phyloP scores from a whole-genome alignment of 805 yeast species.

The Nakazawaea ambrosiae region DNA sequence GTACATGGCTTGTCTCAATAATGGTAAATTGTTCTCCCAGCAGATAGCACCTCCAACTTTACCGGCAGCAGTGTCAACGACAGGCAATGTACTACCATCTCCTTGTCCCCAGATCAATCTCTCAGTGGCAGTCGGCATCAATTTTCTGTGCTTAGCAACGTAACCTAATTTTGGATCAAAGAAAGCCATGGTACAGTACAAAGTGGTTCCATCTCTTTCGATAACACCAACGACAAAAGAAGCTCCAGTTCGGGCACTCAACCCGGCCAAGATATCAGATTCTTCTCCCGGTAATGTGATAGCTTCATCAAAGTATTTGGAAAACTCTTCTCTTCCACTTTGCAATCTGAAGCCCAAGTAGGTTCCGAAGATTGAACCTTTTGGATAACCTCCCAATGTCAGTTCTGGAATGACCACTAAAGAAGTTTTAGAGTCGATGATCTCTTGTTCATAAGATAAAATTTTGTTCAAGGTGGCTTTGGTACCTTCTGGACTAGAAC shows the following conservation, averaged over 20 bases:
- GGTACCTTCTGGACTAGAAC: conserved; percentile 31
- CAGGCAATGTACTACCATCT: conserved; percentile 37
- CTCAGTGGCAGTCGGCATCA: conserved; percentile 38
- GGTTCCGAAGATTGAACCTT: conserved; percentile 35
- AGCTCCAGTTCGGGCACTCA: conserved; percentile 27
- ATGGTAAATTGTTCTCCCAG: conserved; percentile 40
- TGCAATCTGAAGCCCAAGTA: conserved; percentile 34
- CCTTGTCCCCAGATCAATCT: conserved; percentile 40
- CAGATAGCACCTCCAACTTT: conserved; percentile 39
- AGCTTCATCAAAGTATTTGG: conserved; percentile 27
- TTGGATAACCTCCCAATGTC: conserved; percentile 39
- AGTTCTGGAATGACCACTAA: conserved; percentile 41
- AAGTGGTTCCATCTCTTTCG: conserved; percentile 29
- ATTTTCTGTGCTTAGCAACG: conserved; percentile 35
- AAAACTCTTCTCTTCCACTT: conserved; percentile 33
- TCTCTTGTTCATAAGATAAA: conserved; percentile 28
- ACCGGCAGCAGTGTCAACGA: conserved; percentile 28
- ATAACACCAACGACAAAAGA: conserved; percentile 32
- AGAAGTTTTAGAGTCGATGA: conserved; percentile 24
- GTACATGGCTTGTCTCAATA: conserved; percentile 32
- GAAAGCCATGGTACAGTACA: conserved; percentile 34
- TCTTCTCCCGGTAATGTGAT: conserved; percentile 30
- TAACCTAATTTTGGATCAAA: conserved; percentile 31
- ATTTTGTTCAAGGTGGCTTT: conserved; percentile 29
- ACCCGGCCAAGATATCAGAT: conserved; percentile 23